Percentiles rank a stretch among this genome's conserved stretches.
Conservation (phyloP, 495 filamentous ascomycete species). For the Aspergillus incahuasiensis region DNA sequence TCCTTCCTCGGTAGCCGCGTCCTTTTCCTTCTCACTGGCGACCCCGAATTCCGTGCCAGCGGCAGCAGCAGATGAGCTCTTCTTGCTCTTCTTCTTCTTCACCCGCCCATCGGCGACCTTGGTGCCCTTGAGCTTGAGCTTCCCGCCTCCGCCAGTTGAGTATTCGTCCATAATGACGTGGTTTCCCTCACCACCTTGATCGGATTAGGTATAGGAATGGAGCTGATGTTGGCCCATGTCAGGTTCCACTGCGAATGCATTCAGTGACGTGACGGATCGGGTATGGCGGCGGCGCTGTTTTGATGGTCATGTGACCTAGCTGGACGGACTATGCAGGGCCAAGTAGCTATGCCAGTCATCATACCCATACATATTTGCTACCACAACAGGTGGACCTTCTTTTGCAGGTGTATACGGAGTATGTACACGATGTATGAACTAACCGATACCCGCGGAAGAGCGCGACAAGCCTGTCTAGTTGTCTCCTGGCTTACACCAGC, state of each 20-base stretch:
- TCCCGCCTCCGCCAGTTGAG: conserved; percentile 57
- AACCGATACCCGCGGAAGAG: too few species aligned
- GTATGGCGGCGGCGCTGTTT: neutral
- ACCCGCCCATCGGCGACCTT: conserved; percentile 49
- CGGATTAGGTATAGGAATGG: neutral
- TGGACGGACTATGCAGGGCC: too few species aligned
- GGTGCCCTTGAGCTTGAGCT: conserved; percentile 76
- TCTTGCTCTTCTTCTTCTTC: conserved; percentile 59
- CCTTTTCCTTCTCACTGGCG: neutral
- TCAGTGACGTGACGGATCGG: neutral
- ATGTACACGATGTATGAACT: too few species aligned
- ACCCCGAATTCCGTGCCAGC: neutral
- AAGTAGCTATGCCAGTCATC: too few species aligned
- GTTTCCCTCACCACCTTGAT: neutral
- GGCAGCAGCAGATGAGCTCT: conserved; percentile 40
- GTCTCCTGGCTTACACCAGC: too few species aligned
- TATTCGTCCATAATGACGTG: conserved; percentile 55
- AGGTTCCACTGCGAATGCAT: neutral
- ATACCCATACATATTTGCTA: too few species aligned
- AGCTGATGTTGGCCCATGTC: neutral
- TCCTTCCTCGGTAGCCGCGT: conserved; percentile 3
- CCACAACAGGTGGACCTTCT: too few species aligned
- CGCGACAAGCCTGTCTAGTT: too few species aligned
- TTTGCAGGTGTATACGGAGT: too few species aligned
- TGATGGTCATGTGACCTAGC: conserved; percentile 1